Base-by-base conservation (phyloP, 2,329 filamentous ascomycete genomes). In the Dothidotthia symphoricarpi region DNA sequence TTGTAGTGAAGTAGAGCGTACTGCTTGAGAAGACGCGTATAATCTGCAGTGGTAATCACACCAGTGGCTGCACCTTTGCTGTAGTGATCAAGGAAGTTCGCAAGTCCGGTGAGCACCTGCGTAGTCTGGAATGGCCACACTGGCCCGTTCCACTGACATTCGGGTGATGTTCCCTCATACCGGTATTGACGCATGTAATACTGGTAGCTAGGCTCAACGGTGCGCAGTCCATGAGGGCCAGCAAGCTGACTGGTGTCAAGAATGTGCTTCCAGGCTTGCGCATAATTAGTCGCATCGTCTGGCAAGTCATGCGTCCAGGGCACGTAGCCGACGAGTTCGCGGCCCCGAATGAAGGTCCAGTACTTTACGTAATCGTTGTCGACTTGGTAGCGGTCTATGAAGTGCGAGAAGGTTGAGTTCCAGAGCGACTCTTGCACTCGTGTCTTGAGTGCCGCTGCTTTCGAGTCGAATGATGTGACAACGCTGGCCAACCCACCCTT, bases 61-160 rank as follows among this genome's bases (percentile, higher is more conserved):
- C 48, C 52, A n/a, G 46, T 31, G 7, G 39, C 55, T 24, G 31
- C 36, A 36, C 52, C 65, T 40, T 13, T 57, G 37, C 46, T 31
- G 28, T 73, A 73, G 34, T 68, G 63, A 28, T 73, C 67, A 1
- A 73, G 61, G 14, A 72, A 51, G 37, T 73, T 72, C 3, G 68
- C 66, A 13, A 72, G 64, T 0, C 57, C 70, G 0, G 63, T 57
- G 1, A 72, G 56, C 1, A 63, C 61, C 29, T 72, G 69, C 0
- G 69, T 72, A 0, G 61, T 69, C 41, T 72, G 69, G 39, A 67
- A 73, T 0, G 70, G 69, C 70, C 70, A 73, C 0, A 66, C 58
- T 0, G 70, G 68, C 1, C 70, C 70, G 27, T 72, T 72, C 70
- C 70, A 72, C 31, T 72, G 70, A 34, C 70, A 73, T 34, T 72